phyloP scores from a whole-genome alignment of 2,329 filamentous ascomycete genomes.

The Hymenoscyphus scutula region DNA sequence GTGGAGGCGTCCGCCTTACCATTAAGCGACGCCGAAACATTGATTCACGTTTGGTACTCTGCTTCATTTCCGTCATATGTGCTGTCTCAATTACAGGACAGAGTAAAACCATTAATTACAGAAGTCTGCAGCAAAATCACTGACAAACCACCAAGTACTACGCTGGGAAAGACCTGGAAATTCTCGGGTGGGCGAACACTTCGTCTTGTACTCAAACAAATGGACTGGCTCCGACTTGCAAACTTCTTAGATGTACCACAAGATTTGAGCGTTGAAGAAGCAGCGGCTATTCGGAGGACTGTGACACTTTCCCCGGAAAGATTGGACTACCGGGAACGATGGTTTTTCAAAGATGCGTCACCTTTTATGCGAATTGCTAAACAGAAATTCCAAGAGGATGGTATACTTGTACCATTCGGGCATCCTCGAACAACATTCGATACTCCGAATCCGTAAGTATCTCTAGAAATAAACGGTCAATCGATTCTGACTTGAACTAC shows the following conservation, averaged over 20 bases:
- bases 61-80: constrained; percentile 10
- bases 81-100: constrained; percentile 5
- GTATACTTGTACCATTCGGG: constrained; percentile 11
- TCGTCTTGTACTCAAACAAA: constrained; percentile 16
- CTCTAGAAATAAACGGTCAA: not conserved
- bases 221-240: constrained; percentile 14
- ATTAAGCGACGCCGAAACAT: constrained; percentile 3
- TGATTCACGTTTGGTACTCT: constrained; percentile 23
- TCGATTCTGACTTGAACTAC: constrained; percentile 15
- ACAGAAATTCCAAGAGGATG: constrained; percentile 10
- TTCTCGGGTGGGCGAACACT: constrained; percentile 13
- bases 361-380: constrained; percentile 9
- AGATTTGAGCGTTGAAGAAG: constrained; percentile 11
- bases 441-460: constrained; percentile 43
- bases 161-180: constrained; percentile 19
- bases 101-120: constrained; percentile 14
- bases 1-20: not conserved
- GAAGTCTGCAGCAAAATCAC: constrained; percentile 14
- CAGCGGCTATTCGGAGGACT: constrained; percentile 9
- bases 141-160: constrained; percentile 9
- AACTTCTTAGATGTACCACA: constrained; percentile 14
- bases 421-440: constrained; percentile 31
- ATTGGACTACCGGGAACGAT: constrained; percentile 18
- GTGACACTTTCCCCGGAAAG: constrained; percentile 19
- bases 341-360: not conserved